Evolutionary conservation across 2,329 filamentous ascomycete species (phyloP).

Genomic region (Penicillium sp.): DNA sequence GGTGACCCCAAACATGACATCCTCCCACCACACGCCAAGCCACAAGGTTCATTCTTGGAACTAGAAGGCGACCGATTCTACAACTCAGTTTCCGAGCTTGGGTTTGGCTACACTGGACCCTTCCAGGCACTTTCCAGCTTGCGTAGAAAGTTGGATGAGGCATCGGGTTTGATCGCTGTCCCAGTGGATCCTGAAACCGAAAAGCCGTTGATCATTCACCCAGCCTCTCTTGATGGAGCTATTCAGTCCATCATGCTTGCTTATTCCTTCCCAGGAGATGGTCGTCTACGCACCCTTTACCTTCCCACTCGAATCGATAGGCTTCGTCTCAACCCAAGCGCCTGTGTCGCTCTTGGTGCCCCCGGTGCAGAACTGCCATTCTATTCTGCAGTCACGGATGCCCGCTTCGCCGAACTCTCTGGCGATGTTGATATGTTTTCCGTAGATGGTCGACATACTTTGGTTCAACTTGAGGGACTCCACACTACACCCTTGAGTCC

Average conservation of each 20-base stretch:
- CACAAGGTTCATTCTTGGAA: slow-evolving; percentile 8
- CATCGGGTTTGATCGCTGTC: slow-evolving; percentile 18
- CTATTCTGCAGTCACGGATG: slow-evolving; percentile 15
- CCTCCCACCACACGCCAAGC: slow-evolving; percentile 4
- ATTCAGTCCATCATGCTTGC: slow-evolving; percentile 24
- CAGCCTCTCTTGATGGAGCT: slow-evolving; percentile 16
- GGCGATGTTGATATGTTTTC: slow-evolving; percentile 26
- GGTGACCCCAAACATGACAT: slow-evolving; percentile 7
- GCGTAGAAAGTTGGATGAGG: slow-evolving; percentile 20
- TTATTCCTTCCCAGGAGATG: slow-evolving; percentile 23
- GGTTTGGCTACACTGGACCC: slow-evolving; percentile 27
- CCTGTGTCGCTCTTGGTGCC: slow-evolving; percentile 1
- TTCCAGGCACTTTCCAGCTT: slow-evolving; percentile 21
- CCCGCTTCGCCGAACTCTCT: slow-evolving; percentile 18
- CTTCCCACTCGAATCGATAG: slow-evolving; percentile 22
- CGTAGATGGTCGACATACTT: slow-evolving; percentile 10
- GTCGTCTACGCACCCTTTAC: slow-evolving; percentile 18
- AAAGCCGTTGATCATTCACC: slow-evolving; percentile 14
- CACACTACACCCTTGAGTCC: slow-evolving; percentile 21
- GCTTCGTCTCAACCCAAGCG: slow-evolving; percentile 16
- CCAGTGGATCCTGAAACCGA: slow-evolving; percentile 1
- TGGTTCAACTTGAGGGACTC: slow-evolving; percentile 23
- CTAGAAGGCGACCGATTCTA: slow-evolving; percentile 28
- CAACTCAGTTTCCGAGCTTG: slow-evolving; percentile 20
- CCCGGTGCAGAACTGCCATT: slow-evolving; percentile 17